Evolutionary conservation across 495 filamentous ascomycete species (phyloP).

Genomic region (Hyaloscypha hepaticicola): DNA sequence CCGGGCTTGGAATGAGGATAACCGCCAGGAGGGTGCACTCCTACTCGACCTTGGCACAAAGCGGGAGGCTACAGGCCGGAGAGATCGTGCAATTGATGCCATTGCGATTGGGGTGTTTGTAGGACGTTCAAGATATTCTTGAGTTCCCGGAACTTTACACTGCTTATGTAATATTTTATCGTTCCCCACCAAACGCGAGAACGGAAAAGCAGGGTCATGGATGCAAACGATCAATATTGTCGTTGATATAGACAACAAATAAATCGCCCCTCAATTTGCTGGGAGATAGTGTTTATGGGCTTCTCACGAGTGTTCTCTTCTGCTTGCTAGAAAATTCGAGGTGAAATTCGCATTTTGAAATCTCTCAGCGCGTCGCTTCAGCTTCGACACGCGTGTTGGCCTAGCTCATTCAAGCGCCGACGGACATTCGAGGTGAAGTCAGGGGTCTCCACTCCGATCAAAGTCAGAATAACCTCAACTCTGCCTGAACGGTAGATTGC

Average conservation of each 20-base stretch:
- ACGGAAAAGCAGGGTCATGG: constrained; percentile 7
- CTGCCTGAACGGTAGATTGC: constrained; percentile 11
- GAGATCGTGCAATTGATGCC: constrained; percentile 35
- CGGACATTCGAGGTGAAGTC: constrained; percentile 2
- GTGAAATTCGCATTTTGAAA: neutral
- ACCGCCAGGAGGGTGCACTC: constrained; percentile 18
- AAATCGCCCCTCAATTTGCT: constrained; percentile 23
- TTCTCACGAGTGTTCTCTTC: neutral
- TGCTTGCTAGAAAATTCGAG: neutral
- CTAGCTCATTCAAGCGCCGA: constrained; percentile 22
- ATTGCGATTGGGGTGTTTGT: constrained; percentile 20
- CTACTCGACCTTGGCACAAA: constrained; percentile 18
- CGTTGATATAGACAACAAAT: constrained; percentile 29
- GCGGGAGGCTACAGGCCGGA: constrained; percentile 29
- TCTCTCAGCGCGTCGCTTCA: constrained; percentile 16
- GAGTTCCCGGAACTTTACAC: neutral
- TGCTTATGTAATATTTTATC: constrained; percentile 14
- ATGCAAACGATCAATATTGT: constrained; percentile 8
- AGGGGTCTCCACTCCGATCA: constrained; percentile 13
- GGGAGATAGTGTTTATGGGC: constrained; percentile 17
- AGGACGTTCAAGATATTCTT: constrained; percentile 11
- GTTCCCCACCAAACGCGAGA: constrained; percentile 23
- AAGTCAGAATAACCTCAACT: constrained; percentile 29
- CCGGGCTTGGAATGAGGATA: constrained; percentile 21
- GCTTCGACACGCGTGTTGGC: constrained; percentile 13